Conservation (phyloP, 2,329 filamentous ascomycete species). For the Diaporthe ilicicola region DNA sequence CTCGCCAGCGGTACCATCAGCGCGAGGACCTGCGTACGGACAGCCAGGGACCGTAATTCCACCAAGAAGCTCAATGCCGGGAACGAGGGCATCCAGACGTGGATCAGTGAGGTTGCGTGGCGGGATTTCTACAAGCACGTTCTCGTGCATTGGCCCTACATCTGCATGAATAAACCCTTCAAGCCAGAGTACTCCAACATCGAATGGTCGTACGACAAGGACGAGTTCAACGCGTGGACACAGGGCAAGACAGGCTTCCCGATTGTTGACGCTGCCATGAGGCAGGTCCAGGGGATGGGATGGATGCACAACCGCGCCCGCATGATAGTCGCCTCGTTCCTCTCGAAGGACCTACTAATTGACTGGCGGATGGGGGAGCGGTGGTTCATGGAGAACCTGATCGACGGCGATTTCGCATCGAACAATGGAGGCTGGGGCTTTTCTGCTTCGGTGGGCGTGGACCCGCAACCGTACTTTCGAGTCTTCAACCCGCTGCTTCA, state of each 20-base stretch:
- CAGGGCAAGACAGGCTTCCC: slow-evolving; percentile 80
- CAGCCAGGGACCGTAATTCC: slow-evolving; percentile 69
- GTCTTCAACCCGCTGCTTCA: slow-evolving; percentile 89
- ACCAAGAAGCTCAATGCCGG: slow-evolving; percentile 73
- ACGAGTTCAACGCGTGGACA: slow-evolving; percentile 78
- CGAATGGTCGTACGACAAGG: slow-evolving; percentile 78
- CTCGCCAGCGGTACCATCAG: slow-evolving; percentile 71
- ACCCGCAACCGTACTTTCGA: slow-evolving; percentile 79
- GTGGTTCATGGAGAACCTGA: slow-evolving; percentile 83
- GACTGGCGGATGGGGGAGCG: slow-evolving; percentile 86
- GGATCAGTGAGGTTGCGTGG: slow-evolving; percentile 88
- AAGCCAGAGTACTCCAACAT: slow-evolving; percentile 88
- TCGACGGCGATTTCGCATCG: slow-evolving; percentile 82
- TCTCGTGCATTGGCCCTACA: slow-evolving; percentile 83
- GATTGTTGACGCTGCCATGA: slow-evolving; percentile 87
- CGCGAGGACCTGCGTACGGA: slow-evolving; percentile 70
- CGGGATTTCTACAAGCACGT: slow-evolving; percentile 90
- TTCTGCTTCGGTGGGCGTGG: slow-evolving; percentile 48
- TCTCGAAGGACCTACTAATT: slow-evolving; percentile 80
- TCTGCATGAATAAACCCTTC: slow-evolving; percentile 73
- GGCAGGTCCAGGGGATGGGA: slow-evolving; percentile 72
- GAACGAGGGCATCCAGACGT: slow-evolving; percentile 70
- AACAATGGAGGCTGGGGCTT: slow-evolving; percentile 75
- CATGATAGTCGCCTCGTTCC: slow-evolving; percentile 84
- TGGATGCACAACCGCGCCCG: slow-evolving; percentile 89